A percentile compares a stretch with the other conserved stretches of the same genome.
Conservation (phyloP, 331 rosid genomes). For the Erythrophleum ivorense region DNA sequence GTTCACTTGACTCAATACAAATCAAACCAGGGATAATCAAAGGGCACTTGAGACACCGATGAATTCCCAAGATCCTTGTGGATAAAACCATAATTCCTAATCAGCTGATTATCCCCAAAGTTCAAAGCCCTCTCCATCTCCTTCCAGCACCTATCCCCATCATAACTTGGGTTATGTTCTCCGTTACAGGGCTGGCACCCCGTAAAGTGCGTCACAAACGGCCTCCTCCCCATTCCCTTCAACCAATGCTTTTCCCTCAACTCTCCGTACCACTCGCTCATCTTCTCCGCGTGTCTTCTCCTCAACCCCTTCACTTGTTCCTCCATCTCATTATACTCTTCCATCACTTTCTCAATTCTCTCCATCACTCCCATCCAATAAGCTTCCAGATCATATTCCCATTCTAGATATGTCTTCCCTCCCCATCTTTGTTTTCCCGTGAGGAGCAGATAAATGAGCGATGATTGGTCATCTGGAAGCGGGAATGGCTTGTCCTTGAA, state of each 20-base stretch:
- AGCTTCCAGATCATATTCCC: constrained; percentile 30
- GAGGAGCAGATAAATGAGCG: constrained; percentile 30
- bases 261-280: constrained; percentile 10
- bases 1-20: not conserved
- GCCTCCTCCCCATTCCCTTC: constrained; percentile 22
- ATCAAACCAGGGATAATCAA: constrained; percentile 26
- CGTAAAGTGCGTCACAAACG: constrained; percentile 51
- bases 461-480: constrained; percentile 40
- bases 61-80: constrained; percentile 21
- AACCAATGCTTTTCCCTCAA: constrained; percentile 8
- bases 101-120: constrained; percentile 50
- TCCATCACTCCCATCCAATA: constrained; percentile 41
- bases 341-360: not conserved
- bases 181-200: constrained; percentile 56
- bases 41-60: not conserved
- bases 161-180: constrained; percentile 37
- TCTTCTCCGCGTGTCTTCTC: constrained; percentile 50
- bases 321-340: constrained; percentile 34
- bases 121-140: constrained; percentile 51
- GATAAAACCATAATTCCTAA: constrained; percentile 43
- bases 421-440: constrained; percentile 28
- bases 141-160: constrained; percentile 42
- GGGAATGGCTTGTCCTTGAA: constrained; percentile 42
- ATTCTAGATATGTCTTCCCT: constrained; percentile 37
- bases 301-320: not conserved